phyloP scores from a whole-genome alignment of 2,329 filamentous ascomycete species.

The Cercospora sp. region DNA sequence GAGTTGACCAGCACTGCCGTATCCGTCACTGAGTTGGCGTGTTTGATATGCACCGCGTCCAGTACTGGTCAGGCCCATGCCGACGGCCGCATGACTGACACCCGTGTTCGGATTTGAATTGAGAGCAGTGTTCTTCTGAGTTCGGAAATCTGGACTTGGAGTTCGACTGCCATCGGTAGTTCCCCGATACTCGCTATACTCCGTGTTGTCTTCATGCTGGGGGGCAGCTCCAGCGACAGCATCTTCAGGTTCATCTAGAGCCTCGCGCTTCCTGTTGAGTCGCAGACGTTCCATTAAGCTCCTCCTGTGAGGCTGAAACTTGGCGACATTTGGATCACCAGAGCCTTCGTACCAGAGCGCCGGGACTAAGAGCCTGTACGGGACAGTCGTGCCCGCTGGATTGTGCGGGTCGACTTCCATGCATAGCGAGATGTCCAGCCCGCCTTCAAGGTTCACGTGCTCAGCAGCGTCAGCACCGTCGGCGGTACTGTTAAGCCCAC shows the following conservation, averaged over 20 bases:
- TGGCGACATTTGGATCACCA: constrained; percentile 33
- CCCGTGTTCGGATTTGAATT: constrained; percentile 18
- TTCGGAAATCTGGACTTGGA: constrained; percentile 14
- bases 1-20: constrained; percentile 6
- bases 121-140: constrained; percentile 18
- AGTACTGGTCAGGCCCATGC: constrained; percentile 24
- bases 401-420: constrained; percentile 85
- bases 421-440: constrained; percentile 83
- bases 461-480: constrained; percentile 53
- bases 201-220: constrained; percentile 15
- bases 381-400: constrained; percentile 81
- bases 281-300: constrained; percentile 29
- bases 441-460: constrained; percentile 73
- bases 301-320: constrained; percentile 23
- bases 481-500: constrained; percentile 53
- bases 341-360: constrained; percentile 57
- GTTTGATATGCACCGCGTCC: constrained; percentile 18
- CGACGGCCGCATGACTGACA: constrained; percentile 16
- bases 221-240: not conserved
- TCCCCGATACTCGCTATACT: constrained; percentile 22
- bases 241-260: constrained; percentile 10
- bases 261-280: constrained; percentile 23
- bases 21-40: constrained; percentile 4
- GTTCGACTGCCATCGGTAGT: constrained; percentile 19
- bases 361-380: constrained; percentile 84